Evolutionary conservation across 352 stramenopile genomes (phyloP), one percentile per base, ranked within the genome.

Genomic region (Blastocystis sp.): DNA sequence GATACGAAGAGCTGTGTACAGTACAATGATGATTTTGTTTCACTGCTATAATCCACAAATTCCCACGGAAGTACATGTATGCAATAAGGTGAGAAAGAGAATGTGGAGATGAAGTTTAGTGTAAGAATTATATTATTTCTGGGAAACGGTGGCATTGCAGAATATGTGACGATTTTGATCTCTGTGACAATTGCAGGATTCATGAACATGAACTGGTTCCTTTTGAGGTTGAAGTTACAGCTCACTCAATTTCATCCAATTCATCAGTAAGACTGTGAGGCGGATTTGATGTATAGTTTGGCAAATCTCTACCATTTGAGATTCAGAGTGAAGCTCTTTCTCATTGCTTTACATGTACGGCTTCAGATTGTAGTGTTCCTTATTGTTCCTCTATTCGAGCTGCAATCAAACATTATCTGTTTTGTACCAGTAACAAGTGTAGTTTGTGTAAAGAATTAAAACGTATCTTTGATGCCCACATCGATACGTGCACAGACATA

Each of bases 21-120:
- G 95, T 86, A 98, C 94, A 0, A 98, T 99, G 95, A 98, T 99
- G 96, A 95, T 97, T 35, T 88, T 99, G 56, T 98, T 97, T 90
- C 95, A 99, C 89, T 90, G 98, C 29, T 95, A 96, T 88, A 98
- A 98, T 78, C 93, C 96, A 66, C 51, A 78, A 16, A 71, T 88
- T 35, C 86, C 88, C 27, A 86, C 54, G 0, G 90, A 94, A 93
- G 56, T 90, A 92, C 69, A 95, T 51, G 37, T 27, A 2, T 87
- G 77, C 46, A 87, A 87, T 42, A 46, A 74, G 19, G 63, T 74
- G 5, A 19, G 94, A 67, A 92, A 91, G 12, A 94, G 94, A 78
- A 91, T 94, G 65, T 2, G 94, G 94, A 80, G 91, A 93, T 87
- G 94, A 92, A 90, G 94, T 94, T 69, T 80, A 91, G 27, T 96